These are phyloP conservation scores for Nigrospora sphaerica DNA, from an alignment of 2,329 filamentous ascomycete genomes.

Conservation along the genomic window DNA sequence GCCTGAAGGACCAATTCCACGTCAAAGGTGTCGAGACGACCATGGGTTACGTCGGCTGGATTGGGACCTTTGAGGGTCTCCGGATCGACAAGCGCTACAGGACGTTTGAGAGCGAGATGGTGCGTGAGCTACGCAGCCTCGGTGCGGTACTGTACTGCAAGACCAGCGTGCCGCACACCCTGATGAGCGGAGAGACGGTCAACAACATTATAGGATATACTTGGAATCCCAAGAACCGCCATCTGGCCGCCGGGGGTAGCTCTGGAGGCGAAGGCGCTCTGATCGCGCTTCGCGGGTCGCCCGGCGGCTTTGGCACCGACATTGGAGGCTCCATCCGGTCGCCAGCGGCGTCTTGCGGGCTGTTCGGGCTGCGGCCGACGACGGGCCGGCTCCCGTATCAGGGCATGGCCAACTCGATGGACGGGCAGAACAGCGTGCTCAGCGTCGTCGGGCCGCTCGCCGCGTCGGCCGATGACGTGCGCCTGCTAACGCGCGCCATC, in stretches of 20 bases:
- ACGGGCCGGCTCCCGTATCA: slow-evolving; percentile 23
- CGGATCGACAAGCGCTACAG: not conserved
- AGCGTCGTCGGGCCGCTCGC: slow-evolving; percentile 25
- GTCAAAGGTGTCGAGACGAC: slow-evolving; percentile 15
- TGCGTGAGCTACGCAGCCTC: slow-evolving; percentile 2
- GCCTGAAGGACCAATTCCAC: slow-evolving; percentile 18
- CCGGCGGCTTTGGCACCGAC: slow-evolving; percentile 28
- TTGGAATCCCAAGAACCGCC: slow-evolving; percentile 30
- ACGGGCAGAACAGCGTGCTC: slow-evolving; percentile 24
- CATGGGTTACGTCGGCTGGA: slow-evolving; percentile 14
- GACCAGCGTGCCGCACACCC: slow-evolving; percentile 22
- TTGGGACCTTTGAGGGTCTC: slow-evolving; percentile 2
- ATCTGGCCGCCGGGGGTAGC: slow-evolving; percentile 30
- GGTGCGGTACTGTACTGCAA: slow-evolving; percentile 10
- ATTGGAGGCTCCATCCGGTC: slow-evolving; percentile 24
- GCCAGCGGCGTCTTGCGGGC: slow-evolving; percentile 21
- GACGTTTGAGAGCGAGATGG: slow-evolving; percentile 3
- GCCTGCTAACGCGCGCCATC: slow-evolving; percentile 18
- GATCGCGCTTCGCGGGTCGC: slow-evolving; percentile 22
- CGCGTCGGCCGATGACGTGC: slow-evolving; percentile 13
- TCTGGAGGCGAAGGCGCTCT: slow-evolving; percentile 35
- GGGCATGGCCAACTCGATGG: slow-evolving; percentile 24
- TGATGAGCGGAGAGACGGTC: slow-evolving; percentile 4
- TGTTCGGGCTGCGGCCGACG: slow-evolving; percentile 21
- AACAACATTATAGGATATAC: slow-evolving; percentile 33